These are phyloP conservation scores for Rhexocercosporidium sp. DNA, from an alignment of 2,329 filamentous ascomycete genomes.

Conservation along the genomic window DNA sequence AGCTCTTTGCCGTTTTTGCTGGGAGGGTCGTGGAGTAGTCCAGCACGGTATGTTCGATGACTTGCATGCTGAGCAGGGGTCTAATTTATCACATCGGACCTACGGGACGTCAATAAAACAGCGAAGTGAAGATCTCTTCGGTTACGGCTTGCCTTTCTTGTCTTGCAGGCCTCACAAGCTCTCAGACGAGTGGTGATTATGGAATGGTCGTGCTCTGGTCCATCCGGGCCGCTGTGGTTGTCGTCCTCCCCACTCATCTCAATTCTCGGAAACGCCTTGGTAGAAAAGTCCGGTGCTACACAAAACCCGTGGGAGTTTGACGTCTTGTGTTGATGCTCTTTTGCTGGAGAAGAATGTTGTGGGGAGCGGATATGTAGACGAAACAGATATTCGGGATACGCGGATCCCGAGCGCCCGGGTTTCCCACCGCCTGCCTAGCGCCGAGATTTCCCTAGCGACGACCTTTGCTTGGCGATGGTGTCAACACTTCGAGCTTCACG, in stretches of 20 bases:
- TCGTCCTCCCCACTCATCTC: constrained; percentile 21
- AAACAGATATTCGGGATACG: neutral
- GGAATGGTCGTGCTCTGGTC: constrained; percentile 7
- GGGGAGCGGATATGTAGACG: neutral
- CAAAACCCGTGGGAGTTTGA: neutral
- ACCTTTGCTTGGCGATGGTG: neutral
- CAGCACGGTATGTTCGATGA: constrained; percentile 21
- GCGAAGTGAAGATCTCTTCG: neutral
- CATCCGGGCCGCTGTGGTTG: neutral
- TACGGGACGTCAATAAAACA: neutral
- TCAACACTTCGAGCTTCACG: constrained; percentile 7
- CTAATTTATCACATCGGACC: constrained; percentile 25
- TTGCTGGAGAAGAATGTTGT: neutral
- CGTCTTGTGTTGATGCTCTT: neutral
- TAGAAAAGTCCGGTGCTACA: neutral
- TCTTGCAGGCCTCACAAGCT: constrained; percentile 23
- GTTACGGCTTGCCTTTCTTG: constrained; percentile 17
- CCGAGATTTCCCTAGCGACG: neutral
- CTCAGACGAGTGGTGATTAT: constrained; percentile 19
- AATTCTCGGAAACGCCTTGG: neutral
- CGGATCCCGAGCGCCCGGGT: constrained; percentile 11
- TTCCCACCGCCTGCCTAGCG: neutral
- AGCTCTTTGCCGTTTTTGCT: constrained; percentile 16
- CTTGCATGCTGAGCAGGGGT: constrained; percentile 21
- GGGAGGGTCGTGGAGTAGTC: constrained; percentile 9